These are phyloP conservation scores for Lavandula angustifolia DNA, from an alignment of 257 asterid species.

Conservation along the genomic window DNA sequence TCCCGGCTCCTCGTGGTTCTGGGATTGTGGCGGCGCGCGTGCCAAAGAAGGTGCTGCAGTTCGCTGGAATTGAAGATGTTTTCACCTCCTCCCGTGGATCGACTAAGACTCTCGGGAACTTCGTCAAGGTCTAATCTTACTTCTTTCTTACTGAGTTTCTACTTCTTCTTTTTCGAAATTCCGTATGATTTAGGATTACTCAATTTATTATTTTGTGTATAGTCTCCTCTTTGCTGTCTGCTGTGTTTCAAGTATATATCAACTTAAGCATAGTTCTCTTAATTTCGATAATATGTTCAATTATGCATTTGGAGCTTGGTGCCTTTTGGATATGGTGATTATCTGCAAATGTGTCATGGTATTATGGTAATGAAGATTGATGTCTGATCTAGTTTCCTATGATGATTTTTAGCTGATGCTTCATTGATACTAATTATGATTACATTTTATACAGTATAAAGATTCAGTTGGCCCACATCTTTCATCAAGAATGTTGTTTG, in stretches of 20 bases:
- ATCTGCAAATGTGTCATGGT: too few species aligned
- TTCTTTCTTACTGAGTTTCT: too few species aligned
- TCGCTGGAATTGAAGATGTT: conserved; percentile 85
- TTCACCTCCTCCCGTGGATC: conserved; percentile 82
- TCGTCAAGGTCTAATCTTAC: conserved; percentile 56
- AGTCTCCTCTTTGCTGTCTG: too few species aligned
- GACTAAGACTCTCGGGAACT: conserved; percentile 80
- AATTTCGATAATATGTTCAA: neutral
- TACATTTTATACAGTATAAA: neutral
- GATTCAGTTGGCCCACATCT: neutral
- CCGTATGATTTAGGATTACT: too few species aligned
- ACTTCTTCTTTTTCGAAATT: too few species aligned
- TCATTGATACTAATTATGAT: neutral
- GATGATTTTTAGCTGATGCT: too few species aligned
- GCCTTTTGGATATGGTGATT: neutral
- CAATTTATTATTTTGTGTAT: too few species aligned
- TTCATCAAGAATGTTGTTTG: neutral
- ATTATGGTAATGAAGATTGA: too few species aligned
- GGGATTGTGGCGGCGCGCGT: conserved; percentile 88
- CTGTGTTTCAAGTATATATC: too few species aligned
- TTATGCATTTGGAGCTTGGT: neutral
- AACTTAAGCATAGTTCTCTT: neutral
- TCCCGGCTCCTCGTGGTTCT: conserved; percentile 84
- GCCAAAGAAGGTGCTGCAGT: conserved; percentile 80
- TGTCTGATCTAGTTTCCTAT: too few species aligned